phyloP scores from a whole-genome alignment of 192 early-diverging fungal genomes.

The Backusella tuberculispora region DNA sequence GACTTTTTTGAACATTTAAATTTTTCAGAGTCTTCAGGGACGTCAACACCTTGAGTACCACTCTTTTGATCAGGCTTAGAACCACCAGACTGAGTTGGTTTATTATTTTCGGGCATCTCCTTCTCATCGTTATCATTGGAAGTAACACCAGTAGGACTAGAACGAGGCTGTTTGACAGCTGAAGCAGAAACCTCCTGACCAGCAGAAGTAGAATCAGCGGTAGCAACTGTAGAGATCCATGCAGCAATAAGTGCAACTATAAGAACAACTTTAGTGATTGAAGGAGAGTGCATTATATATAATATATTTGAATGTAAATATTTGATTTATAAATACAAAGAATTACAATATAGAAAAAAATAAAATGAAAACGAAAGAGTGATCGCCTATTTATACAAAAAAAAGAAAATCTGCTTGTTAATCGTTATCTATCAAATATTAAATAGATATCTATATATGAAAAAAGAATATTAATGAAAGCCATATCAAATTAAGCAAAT shows the following conservation, averaged over 20 bases:
- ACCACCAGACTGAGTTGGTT: neutral
- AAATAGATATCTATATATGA: too few species aligned
- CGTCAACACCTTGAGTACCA: neutral
- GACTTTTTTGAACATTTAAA: neutral
- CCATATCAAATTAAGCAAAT: neutral
- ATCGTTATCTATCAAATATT: neutral
- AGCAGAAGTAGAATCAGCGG: neutral
- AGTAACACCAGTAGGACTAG: neutral
- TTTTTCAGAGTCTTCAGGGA: neutral
- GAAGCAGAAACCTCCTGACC: neutral
- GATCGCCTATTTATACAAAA: neutral
- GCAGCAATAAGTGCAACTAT: neutral
- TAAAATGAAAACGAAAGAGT: neutral
- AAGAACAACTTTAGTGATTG: neutral
- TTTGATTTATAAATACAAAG: neutral
- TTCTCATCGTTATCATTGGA: neutral
- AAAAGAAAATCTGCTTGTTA: neutral
- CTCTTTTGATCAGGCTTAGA: neutral
- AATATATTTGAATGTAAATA: neutral
- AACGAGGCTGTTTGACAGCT: neutral
- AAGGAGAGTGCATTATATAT: neutral
- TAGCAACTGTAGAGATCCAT: neutral
- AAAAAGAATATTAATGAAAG: neutral
- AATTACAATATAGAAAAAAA: neutral
- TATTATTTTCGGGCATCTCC: too few species aligned